Percentiles rank a stretch among this genome's conserved stretches.
Conservation (phyloP, 225 moss, liverwort and hornwort species). For the Ulota crispa region DNA sequence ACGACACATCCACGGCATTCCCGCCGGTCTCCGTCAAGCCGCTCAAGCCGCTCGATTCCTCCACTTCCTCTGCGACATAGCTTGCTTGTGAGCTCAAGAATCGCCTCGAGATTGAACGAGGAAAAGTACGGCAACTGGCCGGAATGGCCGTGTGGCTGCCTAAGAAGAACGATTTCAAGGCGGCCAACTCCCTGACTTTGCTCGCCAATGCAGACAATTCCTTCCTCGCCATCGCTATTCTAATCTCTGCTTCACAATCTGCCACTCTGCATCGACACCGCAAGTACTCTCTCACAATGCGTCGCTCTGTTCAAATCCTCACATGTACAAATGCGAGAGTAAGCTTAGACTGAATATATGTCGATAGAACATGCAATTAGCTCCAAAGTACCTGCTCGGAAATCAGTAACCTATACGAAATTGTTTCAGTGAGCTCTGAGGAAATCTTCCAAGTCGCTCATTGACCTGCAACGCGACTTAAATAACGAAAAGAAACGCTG, state of each 20-base stretch:
- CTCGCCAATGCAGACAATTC: constrained; percentile 5
- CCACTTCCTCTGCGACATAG: constrained; percentile 19
- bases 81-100: constrained; percentile 24
- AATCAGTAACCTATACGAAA: not conserved
- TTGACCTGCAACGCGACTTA: not conserved
- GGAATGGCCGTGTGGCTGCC: not conserved
- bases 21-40: constrained; percentile 16
- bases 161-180: not conserved
- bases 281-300: not conserved
- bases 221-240: constrained; percentile 17
- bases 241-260: not conserved
- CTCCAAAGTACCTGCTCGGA: not conserved
- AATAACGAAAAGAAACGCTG: not conserved
- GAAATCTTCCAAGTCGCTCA: not conserved
- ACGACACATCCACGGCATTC: constrained; percentile 39
- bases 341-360: too few species aligned
- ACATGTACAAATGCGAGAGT: not conserved
- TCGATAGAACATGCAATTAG: too few species aligned
- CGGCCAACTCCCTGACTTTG: not conserved
- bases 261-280: not conserved
- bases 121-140: not conserved
- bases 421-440: not conserved
- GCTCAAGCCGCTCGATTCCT: constrained; percentile 18
- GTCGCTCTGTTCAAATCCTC: not conserved
- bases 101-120: constrained; percentile 12